Evolutionary conservation across 176 grass and related monocot genomes (phyloP).

Genomic region (Bothriochloa decipiens): DNA sequence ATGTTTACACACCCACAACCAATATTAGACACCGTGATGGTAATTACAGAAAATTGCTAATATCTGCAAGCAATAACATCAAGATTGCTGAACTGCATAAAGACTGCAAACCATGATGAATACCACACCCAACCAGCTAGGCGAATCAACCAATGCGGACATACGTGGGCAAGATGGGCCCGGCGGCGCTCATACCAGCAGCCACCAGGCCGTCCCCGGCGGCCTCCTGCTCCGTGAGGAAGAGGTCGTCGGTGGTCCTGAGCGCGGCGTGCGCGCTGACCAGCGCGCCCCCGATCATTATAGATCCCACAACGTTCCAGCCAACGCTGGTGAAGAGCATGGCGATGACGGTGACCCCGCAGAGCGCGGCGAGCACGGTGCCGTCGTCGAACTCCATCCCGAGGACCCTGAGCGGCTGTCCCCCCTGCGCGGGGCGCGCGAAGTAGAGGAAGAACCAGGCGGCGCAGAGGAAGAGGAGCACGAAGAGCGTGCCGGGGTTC

Average conservation of each 20-base stretch:
- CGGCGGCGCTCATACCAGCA: slow-evolving; percentile 34
- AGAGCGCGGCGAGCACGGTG: slow-evolving; percentile 75
- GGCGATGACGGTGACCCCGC: slow-evolving; percentile 69
- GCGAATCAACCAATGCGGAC: slow-evolving; percentile 54
- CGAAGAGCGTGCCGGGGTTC: slow-evolving; percentile 74
- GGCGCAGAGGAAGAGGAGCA: slow-evolving; percentile 57
- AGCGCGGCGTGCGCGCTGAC: slow-evolving; percentile 64
- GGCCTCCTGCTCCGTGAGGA: slow-evolving; percentile 72
- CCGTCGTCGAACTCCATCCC: slow-evolving; percentile 80
- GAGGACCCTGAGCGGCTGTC: slow-evolving; percentile 61
- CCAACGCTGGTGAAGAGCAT: slow-evolving; percentile 82
- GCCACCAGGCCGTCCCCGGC: slow-evolving; percentile 36
- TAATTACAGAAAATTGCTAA: slow-evolving; percentile 27
- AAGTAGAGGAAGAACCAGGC: slow-evolving; percentile 98
- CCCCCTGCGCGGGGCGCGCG: slow-evolving; percentile 41
- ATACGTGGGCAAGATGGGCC: slow-evolving; percentile 53
- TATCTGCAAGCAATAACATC: background rate
- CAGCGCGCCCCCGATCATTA: slow-evolving; percentile 53
- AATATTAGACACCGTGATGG: slow-evolving; percentile 1
- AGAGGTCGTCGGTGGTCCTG: slow-evolving; percentile 81
- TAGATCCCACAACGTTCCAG: slow-evolving; percentile 72
- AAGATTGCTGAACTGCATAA: background rate
- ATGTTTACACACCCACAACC: slow-evolving; percentile 22
- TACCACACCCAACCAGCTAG: background rate
- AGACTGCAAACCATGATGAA: background rate